Evolutionary conservation across 2,329 filamentous ascomycete species (phyloP).

Genomic region (Xylariaceae sp.): DNA sequence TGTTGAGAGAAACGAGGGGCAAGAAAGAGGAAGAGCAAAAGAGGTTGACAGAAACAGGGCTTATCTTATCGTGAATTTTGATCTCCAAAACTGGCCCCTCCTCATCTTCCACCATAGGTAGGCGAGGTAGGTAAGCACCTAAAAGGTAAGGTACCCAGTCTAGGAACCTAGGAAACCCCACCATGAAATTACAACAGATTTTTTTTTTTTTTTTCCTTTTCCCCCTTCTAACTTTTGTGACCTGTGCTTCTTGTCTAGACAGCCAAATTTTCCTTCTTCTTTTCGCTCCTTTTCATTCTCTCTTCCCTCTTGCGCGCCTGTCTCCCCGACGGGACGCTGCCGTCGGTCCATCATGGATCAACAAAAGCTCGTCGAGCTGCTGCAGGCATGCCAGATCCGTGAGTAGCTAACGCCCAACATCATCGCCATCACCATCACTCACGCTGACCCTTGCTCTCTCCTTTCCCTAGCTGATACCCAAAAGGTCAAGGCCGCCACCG

Average conservation of each 20-base stretch:
- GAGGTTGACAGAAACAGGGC: slow-evolving; percentile 4
- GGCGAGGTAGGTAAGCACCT: not conserved
- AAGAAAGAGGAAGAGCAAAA: not conserved
- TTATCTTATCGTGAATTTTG: slow-evolving; percentile 25
- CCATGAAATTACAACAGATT: slow-evolving; percentile 26
- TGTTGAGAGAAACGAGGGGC: not conserved
- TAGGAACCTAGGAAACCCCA: slow-evolving; percentile 21
- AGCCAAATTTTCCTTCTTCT: slow-evolving; percentile 15
- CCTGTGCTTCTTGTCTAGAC: slow-evolving; percentile 21
- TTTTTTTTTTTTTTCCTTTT: slow-evolving; percentile 21
- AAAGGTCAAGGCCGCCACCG: slow-evolving; percentile 87
- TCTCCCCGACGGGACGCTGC: slow-evolving; percentile 20
- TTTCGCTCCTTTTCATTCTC: not conserved
- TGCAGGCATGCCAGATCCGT: slow-evolving; percentile 89
- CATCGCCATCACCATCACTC: slow-evolving; percentile 3
- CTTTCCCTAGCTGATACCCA: slow-evolving; percentile 76
- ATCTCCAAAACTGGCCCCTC: not conserved
- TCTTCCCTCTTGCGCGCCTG: slow-evolving; percentile 12
- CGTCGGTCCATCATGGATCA: slow-evolving; percentile 67
- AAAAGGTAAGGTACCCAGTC: too few relatives aligned
- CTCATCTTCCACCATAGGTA: not conserved
- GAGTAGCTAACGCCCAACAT: slow-evolving; percentile 49
- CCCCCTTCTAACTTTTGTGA: slow-evolving; percentile 7
- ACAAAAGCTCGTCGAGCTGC: slow-evolving; percentile 82
- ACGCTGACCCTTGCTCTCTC: slow-evolving; percentile 42